A percentile compares a stretch with the other conserved stretches of the same genome.
These are phyloP conservation scores for Dispira parvispora DNA, from an alignment of 192 early-diverging fungal genomes.

Conservation along the genomic window DNA sequence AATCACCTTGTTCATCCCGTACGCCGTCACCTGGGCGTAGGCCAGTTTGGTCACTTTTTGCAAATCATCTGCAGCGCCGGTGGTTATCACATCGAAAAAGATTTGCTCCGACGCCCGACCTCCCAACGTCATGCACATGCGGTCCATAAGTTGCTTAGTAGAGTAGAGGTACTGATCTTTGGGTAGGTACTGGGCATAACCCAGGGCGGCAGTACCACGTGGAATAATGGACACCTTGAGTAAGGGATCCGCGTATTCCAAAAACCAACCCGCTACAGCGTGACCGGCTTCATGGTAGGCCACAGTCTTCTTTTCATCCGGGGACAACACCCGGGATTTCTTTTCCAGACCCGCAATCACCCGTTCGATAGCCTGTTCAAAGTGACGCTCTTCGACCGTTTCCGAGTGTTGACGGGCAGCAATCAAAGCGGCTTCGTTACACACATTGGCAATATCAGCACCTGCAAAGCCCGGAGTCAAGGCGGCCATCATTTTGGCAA, in stretches of 20 bases:
- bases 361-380: constrained; percentile 95
- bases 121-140: constrained; percentile 80
- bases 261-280: constrained; percentile 96
- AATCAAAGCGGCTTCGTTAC: constrained; percentile 97
- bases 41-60: constrained; percentile 95
- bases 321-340: constrained; percentile 84
- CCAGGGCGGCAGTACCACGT: constrained; percentile 83
- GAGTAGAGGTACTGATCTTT: constrained; percentile 95
- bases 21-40: constrained; percentile 85
- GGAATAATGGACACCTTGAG: constrained; percentile 98
- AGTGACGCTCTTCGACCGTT: constrained; percentile 69
- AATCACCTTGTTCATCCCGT: constrained; percentile 83
- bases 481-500: constrained; percentile 78
- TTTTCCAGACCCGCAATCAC: constrained; percentile 98
- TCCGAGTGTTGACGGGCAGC: constrained; percentile 75
- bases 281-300: constrained; percentile 99
- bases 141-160: constrained; percentile 75
- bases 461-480: constrained; percentile 97
- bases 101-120: constrained; percentile 79
- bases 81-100: constrained; percentile 88
- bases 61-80: constrained; percentile 94
- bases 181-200: constrained; percentile 98
- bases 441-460: constrained; percentile 96
- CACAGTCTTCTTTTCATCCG: constrained; percentile 97
- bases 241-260: constrained; percentile 88